Conservation (phyloP, 305 asterid species). For the Solanum hybrid region DNA sequence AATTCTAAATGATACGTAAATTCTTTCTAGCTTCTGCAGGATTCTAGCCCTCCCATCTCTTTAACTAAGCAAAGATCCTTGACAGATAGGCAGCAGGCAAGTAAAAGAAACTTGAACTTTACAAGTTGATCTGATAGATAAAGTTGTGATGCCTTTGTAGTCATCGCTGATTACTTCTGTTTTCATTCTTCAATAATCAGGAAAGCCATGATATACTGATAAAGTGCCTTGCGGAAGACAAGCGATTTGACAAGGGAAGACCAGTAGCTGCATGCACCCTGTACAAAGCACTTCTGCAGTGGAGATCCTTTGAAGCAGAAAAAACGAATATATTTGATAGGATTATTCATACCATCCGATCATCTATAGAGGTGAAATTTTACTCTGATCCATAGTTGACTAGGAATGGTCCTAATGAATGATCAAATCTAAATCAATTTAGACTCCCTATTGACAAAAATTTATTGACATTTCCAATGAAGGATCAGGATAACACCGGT, state of each 20-base stretch:
- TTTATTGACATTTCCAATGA: slow-evolving; percentile 5
- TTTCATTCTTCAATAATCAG: slow-evolving; percentile 23
- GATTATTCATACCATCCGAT: slow-evolving; percentile 78
- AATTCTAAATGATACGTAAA: slow-evolving; percentile 6
- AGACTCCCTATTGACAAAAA: slow-evolving; percentile 1
- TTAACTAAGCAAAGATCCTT: slow-evolving; percentile 78
- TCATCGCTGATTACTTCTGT: slow-evolving; percentile 4
- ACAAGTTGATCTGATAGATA: slow-evolving; percentile 2
- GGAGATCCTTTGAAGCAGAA: slow-evolving; percentile 96
- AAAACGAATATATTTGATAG: slow-evolving; percentile 77
- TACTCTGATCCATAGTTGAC: not conserved
- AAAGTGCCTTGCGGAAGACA: slow-evolving; percentile 76
- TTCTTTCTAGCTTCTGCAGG: slow-evolving; percentile 34
- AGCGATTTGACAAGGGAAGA: slow-evolving; percentile 61
- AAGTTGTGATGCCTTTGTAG: slow-evolving; percentile 3
- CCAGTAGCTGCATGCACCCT: slow-evolving; percentile 82
- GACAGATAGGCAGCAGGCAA: slow-evolving; percentile 90
- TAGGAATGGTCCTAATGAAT: slow-evolving; percentile 4
- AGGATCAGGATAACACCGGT: slow-evolving; percentile 58
- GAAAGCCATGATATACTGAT: slow-evolving; percentile 79
- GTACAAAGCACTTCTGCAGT: slow-evolving; percentile 72
- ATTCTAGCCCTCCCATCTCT: slow-evolving; percentile 34
- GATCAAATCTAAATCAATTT: not conserved
- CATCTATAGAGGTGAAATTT: slow-evolving; percentile 69
- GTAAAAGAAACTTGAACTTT: slow-evolving; percentile 12